Percentiles rank a stretch among this genome's conserved stretches.
Conservation (phyloP, 106 monocot genomes). For the Dendrobium huoshanense region DNA sequence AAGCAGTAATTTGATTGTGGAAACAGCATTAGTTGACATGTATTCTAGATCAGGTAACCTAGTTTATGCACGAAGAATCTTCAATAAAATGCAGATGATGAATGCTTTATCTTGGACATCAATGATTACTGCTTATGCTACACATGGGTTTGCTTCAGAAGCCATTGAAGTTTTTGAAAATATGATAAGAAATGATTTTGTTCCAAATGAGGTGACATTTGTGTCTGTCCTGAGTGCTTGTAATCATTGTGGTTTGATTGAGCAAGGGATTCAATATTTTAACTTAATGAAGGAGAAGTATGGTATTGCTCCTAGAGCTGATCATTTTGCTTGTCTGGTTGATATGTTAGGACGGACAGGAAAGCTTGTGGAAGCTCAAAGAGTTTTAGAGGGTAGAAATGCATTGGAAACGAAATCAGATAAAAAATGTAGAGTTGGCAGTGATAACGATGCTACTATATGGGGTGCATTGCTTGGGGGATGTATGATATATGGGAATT, state of each 20-base stretch:
- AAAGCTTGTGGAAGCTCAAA: conserved; percentile 39
- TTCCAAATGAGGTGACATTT: conserved; percentile 57
- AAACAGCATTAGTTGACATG: conserved; percentile 47
- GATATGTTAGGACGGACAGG: conserved; percentile 57
- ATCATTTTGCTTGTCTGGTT: conserved; percentile 44
- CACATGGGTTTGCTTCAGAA: conserved; percentile 38
- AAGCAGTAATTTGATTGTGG: conserved; percentile 15
- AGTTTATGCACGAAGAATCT: conserved; percentile 34
- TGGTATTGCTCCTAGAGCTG: conserved; percentile 24
- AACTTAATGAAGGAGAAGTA: conserved; percentile 37
- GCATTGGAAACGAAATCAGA: background rate
- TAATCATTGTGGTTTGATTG: conserved; percentile 46
- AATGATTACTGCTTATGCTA: conserved; percentile 48
- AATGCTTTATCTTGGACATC: conserved; percentile 59
- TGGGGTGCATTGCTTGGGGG: conserved; percentile 43
- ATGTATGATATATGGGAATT: conserved; percentile 39
- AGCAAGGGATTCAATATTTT: conserved; percentile 37
- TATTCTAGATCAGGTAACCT: conserved; percentile 43
- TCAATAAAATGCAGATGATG: conserved; percentile 26
- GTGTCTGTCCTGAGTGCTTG: conserved; percentile 49
- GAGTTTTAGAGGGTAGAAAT: conserved; percentile 17
- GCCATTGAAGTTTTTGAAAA: conserved; percentile 36
- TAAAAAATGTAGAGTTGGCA: background rate
- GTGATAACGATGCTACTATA: conserved; percentile 7
- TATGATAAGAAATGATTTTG: conserved; percentile 25